These are phyloP conservation scores for Populus hybrid DNA, from an alignment of 441 rosid genomes.

Conservation along the genomic window DNA sequence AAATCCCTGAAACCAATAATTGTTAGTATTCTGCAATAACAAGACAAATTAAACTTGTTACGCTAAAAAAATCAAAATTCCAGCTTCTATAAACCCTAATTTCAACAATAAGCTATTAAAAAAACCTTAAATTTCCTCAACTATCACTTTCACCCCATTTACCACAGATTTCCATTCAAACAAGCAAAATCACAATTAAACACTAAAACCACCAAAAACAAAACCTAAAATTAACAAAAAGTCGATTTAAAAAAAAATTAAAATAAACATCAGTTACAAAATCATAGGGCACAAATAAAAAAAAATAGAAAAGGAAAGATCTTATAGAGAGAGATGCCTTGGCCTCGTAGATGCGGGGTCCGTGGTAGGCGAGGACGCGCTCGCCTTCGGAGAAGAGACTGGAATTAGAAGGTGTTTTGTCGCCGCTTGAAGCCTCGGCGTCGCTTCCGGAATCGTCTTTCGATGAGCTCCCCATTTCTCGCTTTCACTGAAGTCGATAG, in stretches of 20 bases:
- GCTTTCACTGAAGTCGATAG: conserved; percentile 16
- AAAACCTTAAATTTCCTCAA: conserved; percentile 1
- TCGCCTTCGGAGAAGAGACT: conserved; percentile 79
- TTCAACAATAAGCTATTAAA: neutral
- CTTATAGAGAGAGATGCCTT: conserved; percentile 50
- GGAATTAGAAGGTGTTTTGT: conserved; percentile 57
- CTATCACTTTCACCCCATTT: neutral
- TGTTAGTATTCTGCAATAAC: neutral
- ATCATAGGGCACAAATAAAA: neutral
- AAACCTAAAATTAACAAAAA: neutral
- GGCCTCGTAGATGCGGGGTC: conserved; percentile 98
- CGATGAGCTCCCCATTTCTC: conserved; percentile 76
- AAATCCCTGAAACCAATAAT: neutral
- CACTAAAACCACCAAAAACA: neutral
- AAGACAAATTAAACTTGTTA: neutral
- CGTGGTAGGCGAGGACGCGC: conserved; percentile 96
- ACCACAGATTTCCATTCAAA: neutral
- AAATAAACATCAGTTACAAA: neutral
- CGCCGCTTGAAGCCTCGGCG: conserved; percentile 75
- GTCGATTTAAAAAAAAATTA: neutral
- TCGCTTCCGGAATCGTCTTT: conserved; percentile 75
- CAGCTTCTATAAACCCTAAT: conserved; percentile 1
- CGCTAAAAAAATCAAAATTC: neutral
- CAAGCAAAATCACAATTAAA: neutral
- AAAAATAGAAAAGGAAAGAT: neutral